Base-by-base conservation (phyloP, 345 rosid species). In the Citrus maxima region DNA sequence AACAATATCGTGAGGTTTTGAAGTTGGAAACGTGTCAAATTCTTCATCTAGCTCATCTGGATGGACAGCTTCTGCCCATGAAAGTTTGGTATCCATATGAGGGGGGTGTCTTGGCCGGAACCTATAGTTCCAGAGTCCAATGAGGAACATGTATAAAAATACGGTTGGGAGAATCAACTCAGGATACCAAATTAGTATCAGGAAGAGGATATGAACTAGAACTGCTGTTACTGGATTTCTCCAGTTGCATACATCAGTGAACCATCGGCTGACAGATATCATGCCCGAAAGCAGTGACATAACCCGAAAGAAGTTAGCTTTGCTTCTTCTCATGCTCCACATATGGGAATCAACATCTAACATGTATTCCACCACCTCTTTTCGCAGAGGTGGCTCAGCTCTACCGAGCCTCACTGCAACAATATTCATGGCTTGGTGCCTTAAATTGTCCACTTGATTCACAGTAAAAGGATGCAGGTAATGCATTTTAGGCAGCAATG, bases 281-380 rank as follows among this genome's bases (percentile, higher is more conserved):
- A 80, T 75, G 14, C 93, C 87, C 0, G 94, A 89, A 13, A 90
- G 65, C 24, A 94, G 86, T 0, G 95, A 88, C 89, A 90, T 90
- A 49, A 94, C 86, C n/a, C 97, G 83, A 65, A 91, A 91, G 84
- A 94, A 93, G 78, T 93, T 93, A 7, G 93, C 98, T 86, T 93
- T 94, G 86, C 96, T 94, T 86, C 96, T 88, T 79, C 97, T 89
- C 96, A 93, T 93, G 81, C 98, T 94, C 98, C 97, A 93, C 82
- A 88, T 79, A 68, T 91, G 94, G 1, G 97, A 92, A 74, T 93
- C 97, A 56, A 94, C 95, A 81, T 94, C 98, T 10, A 94, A 73
- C 98, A 94, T 88, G 80, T 91, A 93, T 87, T 91, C 96, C 32
- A 93, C 93, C 16, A 90, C 94, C 82, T 94, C 98, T 84, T 90